phyloP scores from a whole-genome alignment of 2,329 filamentous ascomycete genomes.

The Colletotrichum sp. region DNA sequence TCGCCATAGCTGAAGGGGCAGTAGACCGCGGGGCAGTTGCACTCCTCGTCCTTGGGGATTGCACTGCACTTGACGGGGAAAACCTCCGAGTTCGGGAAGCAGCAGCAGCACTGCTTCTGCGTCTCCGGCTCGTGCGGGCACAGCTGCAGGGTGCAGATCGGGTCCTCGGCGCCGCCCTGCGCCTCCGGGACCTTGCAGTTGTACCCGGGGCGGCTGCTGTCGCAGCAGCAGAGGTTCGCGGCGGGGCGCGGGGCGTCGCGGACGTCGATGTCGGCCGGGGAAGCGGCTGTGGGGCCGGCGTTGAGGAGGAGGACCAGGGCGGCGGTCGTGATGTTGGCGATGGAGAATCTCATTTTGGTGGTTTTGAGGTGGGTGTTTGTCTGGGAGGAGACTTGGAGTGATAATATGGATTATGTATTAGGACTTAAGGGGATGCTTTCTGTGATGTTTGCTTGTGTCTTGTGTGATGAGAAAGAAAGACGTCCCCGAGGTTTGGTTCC shows the following conservation, averaged over 20 bases:
- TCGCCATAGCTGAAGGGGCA: constrained; percentile 17
- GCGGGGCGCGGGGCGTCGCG: neutral
- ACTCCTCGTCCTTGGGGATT: neutral
- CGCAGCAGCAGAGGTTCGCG: constrained; percentile 29
- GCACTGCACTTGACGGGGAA: neutral
- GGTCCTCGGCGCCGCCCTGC: neutral
- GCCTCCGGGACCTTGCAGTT: constrained; percentile 19
- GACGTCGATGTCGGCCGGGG: constrained; percentile 22
- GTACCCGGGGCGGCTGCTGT: constrained; percentile 9
- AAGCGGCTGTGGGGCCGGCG: constrained; percentile 21
- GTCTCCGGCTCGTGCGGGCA: constrained; percentile 25
- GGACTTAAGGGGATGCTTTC: neutral
- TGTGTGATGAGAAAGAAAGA: neutral
- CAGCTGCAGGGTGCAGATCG: constrained; percentile 3
- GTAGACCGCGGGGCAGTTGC: constrained; percentile 9
- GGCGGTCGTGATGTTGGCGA: constrained; percentile 25
- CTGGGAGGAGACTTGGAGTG: neutral
- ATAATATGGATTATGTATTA: neutral
- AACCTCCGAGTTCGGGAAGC: neutral
- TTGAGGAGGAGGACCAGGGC: neutral
- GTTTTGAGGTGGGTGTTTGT: neutral
- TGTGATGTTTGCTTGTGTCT: neutral
- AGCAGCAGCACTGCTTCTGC: constrained; percentile 26
- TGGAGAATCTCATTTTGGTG: constrained; percentile 14
- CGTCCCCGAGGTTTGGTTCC: neutral